Evolutionary conservation across 2,329 filamentous ascomycete species (phyloP).

Genomic region (Alternaria arborescens): DNA sequence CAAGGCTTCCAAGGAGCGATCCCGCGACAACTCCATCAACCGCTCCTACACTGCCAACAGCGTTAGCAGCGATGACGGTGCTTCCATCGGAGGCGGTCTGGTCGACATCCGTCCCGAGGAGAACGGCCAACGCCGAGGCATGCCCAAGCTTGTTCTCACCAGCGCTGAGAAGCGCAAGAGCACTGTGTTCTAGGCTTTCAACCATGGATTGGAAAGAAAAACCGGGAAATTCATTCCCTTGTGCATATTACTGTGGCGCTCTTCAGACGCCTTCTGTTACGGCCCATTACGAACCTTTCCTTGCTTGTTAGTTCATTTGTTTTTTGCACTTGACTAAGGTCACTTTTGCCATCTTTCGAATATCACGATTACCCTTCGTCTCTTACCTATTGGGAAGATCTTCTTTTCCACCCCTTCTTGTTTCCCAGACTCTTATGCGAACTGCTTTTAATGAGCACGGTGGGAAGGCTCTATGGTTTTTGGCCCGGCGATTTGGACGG

Average conservation of each 20-base stretch:
- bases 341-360: conserved; percentile 29
- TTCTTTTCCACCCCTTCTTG: conserved; percentile 36
- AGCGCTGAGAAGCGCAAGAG: conserved; percentile 91
- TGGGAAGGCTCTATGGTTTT: conserved; percentile 33
- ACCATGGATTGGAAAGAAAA: conserved; percentile 23
- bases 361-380: conserved; percentile 45
- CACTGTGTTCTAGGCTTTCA: conserved; percentile 62
- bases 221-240: conserved; percentile 33
- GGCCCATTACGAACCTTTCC: conserved; percentile 51
- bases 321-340: conserved; percentile 36
- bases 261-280: conserved; percentile 38
- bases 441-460: conserved; percentile 49
- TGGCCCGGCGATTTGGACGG: conserved; percentile 23
- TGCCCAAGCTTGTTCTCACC: conserved; percentile 85
- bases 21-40: conserved; percentile 45
- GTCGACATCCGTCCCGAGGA: conserved; percentile 62
- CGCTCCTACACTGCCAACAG: conserved; percentile 68
- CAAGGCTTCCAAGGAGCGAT: conserved; percentile 62
- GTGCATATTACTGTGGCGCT: conserved; percentile 49
- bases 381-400: conserved; percentile 33
- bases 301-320: conserved; percentile 37
- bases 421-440: conserved; percentile 38
- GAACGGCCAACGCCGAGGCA: conserved; percentile 74
- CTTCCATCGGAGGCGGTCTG: conserved; percentile 64
- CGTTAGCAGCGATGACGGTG: conserved; percentile 69